Percentiles rank a stretch among this genome's conserved stretches.
phyloP scores from a whole-genome alignment of 2,329 filamentous ascomycete species.

The Coniochaeta sp. region DNA sequence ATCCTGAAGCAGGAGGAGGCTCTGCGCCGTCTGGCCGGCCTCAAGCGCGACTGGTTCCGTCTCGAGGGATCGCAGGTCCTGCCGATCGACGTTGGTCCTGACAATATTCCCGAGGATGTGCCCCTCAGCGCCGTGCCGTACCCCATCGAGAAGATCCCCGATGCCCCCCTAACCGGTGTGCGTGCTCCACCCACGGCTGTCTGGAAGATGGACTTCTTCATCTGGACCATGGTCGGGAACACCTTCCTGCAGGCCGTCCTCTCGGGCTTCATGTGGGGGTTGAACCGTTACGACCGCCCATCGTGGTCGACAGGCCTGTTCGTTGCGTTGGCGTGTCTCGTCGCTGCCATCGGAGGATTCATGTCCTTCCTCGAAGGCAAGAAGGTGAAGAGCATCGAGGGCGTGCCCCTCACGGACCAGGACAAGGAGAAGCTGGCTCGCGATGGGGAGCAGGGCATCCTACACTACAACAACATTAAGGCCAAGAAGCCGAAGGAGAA shows the following conservation, averaged over 20 bases:
- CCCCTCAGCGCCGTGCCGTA: constrained; percentile 49
- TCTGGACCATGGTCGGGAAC: constrained; percentile 74
- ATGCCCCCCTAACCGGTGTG: constrained; percentile 63
- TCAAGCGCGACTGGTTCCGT: constrained; percentile 71
- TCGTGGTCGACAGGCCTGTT: constrained; percentile 75
- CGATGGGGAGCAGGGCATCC: constrained; percentile 49
- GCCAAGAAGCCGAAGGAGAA: constrained; percentile 41
- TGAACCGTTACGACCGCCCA: constrained; percentile 65
- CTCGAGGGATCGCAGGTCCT: constrained; percentile 59
- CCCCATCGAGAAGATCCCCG: constrained; percentile 55
- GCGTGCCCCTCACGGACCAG: constrained; percentile 54
- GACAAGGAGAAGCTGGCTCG: constrained; percentile 42
- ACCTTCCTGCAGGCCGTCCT: constrained; percentile 70
- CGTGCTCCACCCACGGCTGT: constrained; percentile 58
- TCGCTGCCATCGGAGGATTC: constrained; percentile 61
- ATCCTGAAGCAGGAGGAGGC: constrained; percentile 43
- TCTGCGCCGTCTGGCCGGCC: constrained; percentile 63
- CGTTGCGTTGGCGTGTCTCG: constrained; percentile 65
- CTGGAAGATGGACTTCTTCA: constrained; percentile 75
- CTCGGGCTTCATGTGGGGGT: constrained; percentile 76
- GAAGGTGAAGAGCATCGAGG: constrained; percentile 64
- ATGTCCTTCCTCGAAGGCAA: constrained; percentile 68
- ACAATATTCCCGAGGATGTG: constrained; percentile 34
- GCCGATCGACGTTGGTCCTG: constrained; percentile 43
- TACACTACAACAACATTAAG: constrained; percentile 51